A percentile compares a stretch with the other conserved stretches of the same genome.
Conservation (phyloP, 2,329 filamentous ascomycete species). For the Colletotrichum coccodes region DNA sequence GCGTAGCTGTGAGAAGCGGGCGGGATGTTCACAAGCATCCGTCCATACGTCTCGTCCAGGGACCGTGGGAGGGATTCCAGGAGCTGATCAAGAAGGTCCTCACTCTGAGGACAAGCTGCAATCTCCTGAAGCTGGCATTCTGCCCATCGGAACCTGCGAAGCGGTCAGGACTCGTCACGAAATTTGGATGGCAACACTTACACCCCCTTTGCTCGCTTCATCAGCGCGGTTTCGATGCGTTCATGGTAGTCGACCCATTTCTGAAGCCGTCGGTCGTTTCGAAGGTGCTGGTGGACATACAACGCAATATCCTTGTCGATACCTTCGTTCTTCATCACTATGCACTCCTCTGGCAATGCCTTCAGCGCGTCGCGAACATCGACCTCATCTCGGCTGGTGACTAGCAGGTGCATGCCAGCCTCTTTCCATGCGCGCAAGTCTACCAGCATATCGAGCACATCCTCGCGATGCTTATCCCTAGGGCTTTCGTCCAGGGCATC, state of each 20-base stretch:
- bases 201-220: background rate
- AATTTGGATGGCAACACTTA: background rate
- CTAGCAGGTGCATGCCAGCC: background rate
- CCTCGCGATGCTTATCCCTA: background rate
- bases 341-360: background rate
- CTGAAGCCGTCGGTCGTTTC: background rate
- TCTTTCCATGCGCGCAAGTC: background rate
- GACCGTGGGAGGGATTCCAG: constrained; percentile 37
- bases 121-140: background rate
- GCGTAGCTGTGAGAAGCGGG: background rate
- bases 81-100: background rate
- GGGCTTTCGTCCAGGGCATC: background rate
- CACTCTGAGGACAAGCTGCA: background rate
- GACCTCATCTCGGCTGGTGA: background rate
- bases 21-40: constrained; percentile 6
- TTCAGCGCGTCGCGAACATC: background rate
- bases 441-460: background rate
- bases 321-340: background rate
- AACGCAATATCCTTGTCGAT: background rate
- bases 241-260: background rate
- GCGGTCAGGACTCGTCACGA: background rate
- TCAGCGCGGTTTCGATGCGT: background rate
- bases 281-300: background rate
- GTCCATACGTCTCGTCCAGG: constrained; percentile 41
- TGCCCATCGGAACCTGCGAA: background rate